These are phyloP conservation scores for Sugiyamaella chiloensis DNA, from an alignment of 805 yeast genomes.

Conservation along the genomic window DNA sequence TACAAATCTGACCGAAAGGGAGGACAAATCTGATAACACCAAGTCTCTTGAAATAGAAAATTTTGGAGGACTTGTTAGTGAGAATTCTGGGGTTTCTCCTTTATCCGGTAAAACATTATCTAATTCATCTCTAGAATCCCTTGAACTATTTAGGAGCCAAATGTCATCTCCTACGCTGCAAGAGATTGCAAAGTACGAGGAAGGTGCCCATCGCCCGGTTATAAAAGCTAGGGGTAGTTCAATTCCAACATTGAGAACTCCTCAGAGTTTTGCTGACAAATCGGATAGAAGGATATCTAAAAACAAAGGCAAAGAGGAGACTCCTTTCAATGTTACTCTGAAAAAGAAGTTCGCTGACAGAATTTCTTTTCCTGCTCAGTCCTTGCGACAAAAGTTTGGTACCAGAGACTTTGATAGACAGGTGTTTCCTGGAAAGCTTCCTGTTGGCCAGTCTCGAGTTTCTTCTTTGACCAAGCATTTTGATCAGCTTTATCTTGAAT, in stretches of 20 bases:
- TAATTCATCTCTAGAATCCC: background rate
- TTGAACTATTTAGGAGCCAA: no score
- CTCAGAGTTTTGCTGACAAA: background rate
- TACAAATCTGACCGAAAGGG: background rate
- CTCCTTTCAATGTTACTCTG: background rate
- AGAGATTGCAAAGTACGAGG: conserved; percentile 6
- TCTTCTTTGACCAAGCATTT: conserved; percentile 55
- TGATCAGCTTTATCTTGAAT: conserved; percentile 77
- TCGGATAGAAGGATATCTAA: background rate
- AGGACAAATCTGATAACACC: background rate
- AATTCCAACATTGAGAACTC: conserved; percentile 11
- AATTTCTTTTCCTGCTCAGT: conserved; percentile 19
- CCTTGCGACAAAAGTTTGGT: conserved; percentile 20
- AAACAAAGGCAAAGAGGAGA: background rate
- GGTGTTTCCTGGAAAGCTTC: conserved; percentile 14
- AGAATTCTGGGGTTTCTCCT: background rate
- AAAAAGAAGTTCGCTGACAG: conserved; percentile 17
- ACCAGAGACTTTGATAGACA: conserved; percentile 27
- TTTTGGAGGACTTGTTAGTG: background rate
- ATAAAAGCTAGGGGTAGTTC: conserved; percentile 9
- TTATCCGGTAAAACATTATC: background rate
- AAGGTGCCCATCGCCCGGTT: background rate
- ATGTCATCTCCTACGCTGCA: no score
- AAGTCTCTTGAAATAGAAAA: background rate
- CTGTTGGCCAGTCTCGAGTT: conserved; percentile 25